Conservation (phyloP, 2,329 filamentous ascomycete genomes). For the Talaromyces amestolkiae region DNA sequence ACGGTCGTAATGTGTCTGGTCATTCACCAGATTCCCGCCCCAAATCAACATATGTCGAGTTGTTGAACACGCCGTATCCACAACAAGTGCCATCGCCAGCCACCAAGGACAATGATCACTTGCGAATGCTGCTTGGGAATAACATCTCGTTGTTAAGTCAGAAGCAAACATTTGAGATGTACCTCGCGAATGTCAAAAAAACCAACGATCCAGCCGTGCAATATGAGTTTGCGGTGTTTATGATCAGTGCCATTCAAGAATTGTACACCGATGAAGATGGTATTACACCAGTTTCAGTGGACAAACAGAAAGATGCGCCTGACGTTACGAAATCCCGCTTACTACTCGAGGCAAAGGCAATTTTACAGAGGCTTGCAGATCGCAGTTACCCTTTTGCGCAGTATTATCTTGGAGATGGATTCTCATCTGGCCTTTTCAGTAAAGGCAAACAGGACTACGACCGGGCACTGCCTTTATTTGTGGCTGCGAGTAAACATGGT, state of each 20-base stretch:
- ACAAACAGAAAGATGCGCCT: constrained; percentile 23
- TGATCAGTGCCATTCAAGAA: constrained; percentile 85
- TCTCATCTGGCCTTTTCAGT: constrained; percentile 88
- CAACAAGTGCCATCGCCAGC: constrained; percentile 67
- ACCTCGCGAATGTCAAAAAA: constrained; percentile 94
- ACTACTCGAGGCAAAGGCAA: constrained; percentile 81
- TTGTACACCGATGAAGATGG: constrained; percentile 51
- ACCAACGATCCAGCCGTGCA: constrained; percentile 86
- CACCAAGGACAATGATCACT: constrained; percentile 73
- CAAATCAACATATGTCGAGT: constrained; percentile 61
- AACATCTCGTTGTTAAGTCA: constrained; percentile 89
- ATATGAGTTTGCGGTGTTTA: constrained; percentile 93
- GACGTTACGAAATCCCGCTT: constrained; percentile 62
- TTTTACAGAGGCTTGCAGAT: constrained; percentile 81
- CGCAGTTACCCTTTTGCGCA: constrained; percentile 94
- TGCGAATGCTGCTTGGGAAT: constrained; percentile 76
- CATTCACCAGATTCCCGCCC: constrained; percentile 57
- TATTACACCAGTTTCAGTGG: constrained; percentile 23
- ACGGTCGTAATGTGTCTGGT: constrained; percentile 51
- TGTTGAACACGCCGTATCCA: constrained; percentile 70
- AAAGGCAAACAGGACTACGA: constrained; percentile 92
- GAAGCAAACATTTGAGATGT: constrained; percentile 96
- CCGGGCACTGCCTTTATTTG: constrained; percentile 86
- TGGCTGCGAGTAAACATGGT: constrained; percentile 91
- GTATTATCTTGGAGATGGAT: constrained; percentile 94